Evolutionary conservation across 2,329 filamentous ascomycete genomes (phyloP), one percentile per base, ranked within the genome.

Genomic region (Hypoxylon sp.): DNA sequence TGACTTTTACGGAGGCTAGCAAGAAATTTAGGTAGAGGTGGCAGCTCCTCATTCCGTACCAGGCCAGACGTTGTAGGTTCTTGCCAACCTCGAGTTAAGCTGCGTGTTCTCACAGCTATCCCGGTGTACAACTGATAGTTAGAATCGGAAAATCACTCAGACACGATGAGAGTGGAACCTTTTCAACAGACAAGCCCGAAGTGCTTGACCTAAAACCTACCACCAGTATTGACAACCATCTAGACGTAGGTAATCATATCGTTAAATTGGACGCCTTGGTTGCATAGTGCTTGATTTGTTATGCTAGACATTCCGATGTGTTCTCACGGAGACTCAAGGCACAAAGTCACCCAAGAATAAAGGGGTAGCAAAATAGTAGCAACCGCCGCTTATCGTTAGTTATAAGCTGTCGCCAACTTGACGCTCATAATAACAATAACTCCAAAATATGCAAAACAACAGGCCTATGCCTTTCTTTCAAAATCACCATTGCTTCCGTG

Each of bases 1-100:
- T 82, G 80, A 74, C 74, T 1, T 84, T 84, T 63, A 66, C 71
- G 1, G 81, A 82, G 62, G 81, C 81, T 1, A 80, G 78, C 65
- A 82, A 79, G 71, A 79, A 74, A 70, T 83, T 82, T 53, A 75
- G 80, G 43, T 41, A 61, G 54, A 58, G 14, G 3, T 32, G 30
- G 9, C 11, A 32, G 30, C 11, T 32, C 11, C 11, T 9, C 7
- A 32, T 32, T 8, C 30, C 30, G 11, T 32, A 32, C 11, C 30
- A 3, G 48, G n/a, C 30, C 12, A 2, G 9, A n/a, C 34, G 23
- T 16, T 27, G 16, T 16, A 37, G 21, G 37, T 6, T 27, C n/a
- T 34, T 34, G 12, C 32, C 5, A 34, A 14, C 32, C 32, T 34
- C 32, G 12, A 2, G 2, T 32, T 32, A 5, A 11, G n/a, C 14